Conservation (phyloP, 805 yeast genomes). For the Hanseniaspora jakobsenii region DNA sequence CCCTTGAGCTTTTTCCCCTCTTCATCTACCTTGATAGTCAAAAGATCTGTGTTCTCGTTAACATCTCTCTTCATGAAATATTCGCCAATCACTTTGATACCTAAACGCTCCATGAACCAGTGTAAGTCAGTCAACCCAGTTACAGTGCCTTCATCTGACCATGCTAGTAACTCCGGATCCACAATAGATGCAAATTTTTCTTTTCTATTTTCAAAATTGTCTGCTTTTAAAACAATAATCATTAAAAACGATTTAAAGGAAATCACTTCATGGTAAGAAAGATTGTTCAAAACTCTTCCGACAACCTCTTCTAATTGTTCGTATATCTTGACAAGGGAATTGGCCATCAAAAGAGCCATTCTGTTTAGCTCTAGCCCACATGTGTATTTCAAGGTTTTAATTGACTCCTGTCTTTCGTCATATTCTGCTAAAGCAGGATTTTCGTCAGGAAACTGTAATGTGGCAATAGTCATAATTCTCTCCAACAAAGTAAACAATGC, state of each 20-base stretch:
- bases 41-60: constrained; percentile 58
- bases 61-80: constrained; percentile 78
- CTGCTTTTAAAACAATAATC: constrained; percentile 81
- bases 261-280: constrained; percentile 83
- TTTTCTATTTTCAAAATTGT: constrained; percentile 50
- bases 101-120: constrained; percentile 97
- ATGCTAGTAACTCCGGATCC: constrained; percentile 81
- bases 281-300: constrained; percentile 54
- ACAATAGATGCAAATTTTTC: constrained; percentile 77
- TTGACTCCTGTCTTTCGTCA: constrained; percentile 68
- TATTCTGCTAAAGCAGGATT: constrained; percentile 35
- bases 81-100: constrained; percentile 84
- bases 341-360: constrained; percentile 91
- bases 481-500: constrained; percentile 79
- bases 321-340: constrained; percentile 66
- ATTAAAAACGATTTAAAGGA: constrained; percentile 84
- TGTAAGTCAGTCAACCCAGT: constrained; percentile 81
- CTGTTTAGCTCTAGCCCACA: constrained; percentile 93
- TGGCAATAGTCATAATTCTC: constrained; percentile 69
- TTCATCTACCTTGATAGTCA: constrained; percentile 80
- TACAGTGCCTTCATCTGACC: constrained; percentile 87
- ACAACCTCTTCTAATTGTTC: constrained; percentile 75
- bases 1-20: constrained; percentile 66
- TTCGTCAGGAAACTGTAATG: constrained; percentile 58
- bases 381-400: constrained; percentile 77